A percentile compares a stretch with the other conserved stretches of the same genome.
These are phyloP conservation scores for Lagenidium sp. DNA, from an alignment of 352 stramenopile species.

Conservation along the genomic window DNA sequence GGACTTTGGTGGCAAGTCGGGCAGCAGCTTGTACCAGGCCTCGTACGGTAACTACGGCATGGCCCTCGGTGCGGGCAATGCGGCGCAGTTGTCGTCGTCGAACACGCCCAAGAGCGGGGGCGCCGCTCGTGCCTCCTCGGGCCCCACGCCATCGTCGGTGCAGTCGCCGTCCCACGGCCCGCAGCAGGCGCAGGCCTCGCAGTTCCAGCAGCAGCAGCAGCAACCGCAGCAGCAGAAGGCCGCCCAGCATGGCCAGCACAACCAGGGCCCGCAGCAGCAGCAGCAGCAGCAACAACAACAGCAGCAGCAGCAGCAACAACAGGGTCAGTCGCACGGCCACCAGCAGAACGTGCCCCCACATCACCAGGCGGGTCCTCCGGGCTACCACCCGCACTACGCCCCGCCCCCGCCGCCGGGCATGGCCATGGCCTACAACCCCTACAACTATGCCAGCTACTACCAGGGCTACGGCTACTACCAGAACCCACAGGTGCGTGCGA, in stretches of 20 bases:
- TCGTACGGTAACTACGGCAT: conserved; percentile 81
- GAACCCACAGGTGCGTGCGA: conserved; percentile 45
- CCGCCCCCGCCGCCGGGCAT: conserved; percentile 79
- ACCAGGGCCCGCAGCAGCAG: conserved; percentile 19
- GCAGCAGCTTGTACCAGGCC: conserved; percentile 60
- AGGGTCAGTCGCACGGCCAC: conserved; percentile 11
- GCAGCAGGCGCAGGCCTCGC: conserved; percentile 18
- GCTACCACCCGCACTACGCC: conserved; percentile 77
- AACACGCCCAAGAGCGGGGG: conserved; percentile 48
- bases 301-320: conserved; percentile 18
- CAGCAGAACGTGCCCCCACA: conserved; percentile 29
- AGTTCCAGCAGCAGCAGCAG: conserved; percentile 23
- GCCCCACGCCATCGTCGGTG: conserved; percentile 16
- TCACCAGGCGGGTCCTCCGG: conserved; percentile 56
- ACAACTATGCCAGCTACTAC: conserved; percentile 84
- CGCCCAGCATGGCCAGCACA: conserved; percentile 7
- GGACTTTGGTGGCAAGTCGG: conserved; percentile 45
- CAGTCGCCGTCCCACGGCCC: conserved; percentile 54
- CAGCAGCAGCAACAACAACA: conserved; percentile 18
- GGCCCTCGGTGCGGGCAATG: conserved; percentile 39
- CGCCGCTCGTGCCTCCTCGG: conserved; percentile 2
- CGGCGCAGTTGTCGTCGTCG: conserved; percentile 18
- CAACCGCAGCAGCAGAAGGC: conserved; percentile 14
- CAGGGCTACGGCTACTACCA: conserved; percentile 86
- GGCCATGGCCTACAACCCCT: conserved; percentile 84